Evolutionary conservation across 371 early-diverging fungal genomes (phyloP), one percentile per base, ranked within the genome.

Genomic region (Chytridium lagenaria): DNA sequence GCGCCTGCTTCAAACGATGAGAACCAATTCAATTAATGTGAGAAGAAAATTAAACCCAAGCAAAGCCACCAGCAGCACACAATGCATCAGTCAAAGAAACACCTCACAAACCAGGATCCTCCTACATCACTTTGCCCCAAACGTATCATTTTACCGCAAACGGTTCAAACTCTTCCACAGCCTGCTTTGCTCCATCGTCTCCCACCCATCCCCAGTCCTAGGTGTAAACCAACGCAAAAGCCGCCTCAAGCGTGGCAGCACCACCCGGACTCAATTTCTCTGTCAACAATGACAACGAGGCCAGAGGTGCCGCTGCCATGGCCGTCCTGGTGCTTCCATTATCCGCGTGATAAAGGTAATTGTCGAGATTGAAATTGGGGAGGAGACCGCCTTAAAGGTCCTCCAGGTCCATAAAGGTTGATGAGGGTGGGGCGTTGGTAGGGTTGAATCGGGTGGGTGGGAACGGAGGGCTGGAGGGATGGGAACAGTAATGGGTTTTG

Each of bases 61-160:
- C n/a, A n/a, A n/a, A n/a, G n/a, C n/a, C n/a, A n/a, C n/a, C n/a
- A n/a, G n/a, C n/a, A n/a, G n/a, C n/a, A n/a, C n/a, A n/a, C n/a
- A n/a, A n/a, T n/a, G n/a, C n/a, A n/a, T n/a, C n/a, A n/a, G n/a
- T n/a, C n/a, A n/a, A n/a, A n/a, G n/a, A n/a, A n/a, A n/a, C n/a
- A n/a, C n/a, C n/a, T n/a, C n/a, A n/a, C n/a, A n/a, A n/a, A n/a
- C n/a, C n/a, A n/a, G n/a, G n/a, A n/a, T n/a, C n/a, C 44, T 44
- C 19, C 44, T 12, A 7, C 19, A 12, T 44, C 44, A 44, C 44
- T 44, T 44, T 7, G 44, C 19, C 7, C 7, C 55, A 52, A 61
- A 61, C 7, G 61, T 28, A 61, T 61, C 61, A 7, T 19, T 44
- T 44, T 34, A 61, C 61, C 12, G 61, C 61, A 61, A 22, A 61